Evolutionary conservation across 75 land plant genomes (phyloP), one percentile per base, ranked within the genome.

Genomic region (Ceratopteris richardii): DNA sequence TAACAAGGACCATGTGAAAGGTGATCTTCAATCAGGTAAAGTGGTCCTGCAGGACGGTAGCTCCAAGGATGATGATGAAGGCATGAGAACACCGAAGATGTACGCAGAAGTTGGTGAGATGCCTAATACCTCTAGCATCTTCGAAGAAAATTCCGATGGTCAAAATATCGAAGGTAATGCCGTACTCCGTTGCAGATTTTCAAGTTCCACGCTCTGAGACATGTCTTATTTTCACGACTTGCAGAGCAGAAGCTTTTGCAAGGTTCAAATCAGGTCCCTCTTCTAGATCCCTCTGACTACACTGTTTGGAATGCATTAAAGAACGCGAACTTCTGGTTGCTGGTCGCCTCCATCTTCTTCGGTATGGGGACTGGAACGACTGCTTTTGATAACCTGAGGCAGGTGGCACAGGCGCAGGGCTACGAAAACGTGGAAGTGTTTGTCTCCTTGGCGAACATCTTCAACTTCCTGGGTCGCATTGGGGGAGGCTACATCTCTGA

Each of bases 201-300:
- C 14, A 40, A 40, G 42, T 40, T 9, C 9, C 42, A 40, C 14
- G 12, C 42, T 40, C 14, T 9, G 14, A 9, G 14, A 9, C 9
- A 9, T 40, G n/a, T n/a, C n/a, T n/a, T n/a, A n/a, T n/a, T n/a
- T n/a, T n/a, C 42, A 9, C 42, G 14, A 40, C 14, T 40, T 14
- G 9, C 14, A 9, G 42, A 40, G 14, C 9, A 9, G 42, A 40
- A 40, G 9, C 42, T 9, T 9, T 40, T 40, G 42, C 12, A 9
- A 14, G 42, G 14, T 43, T 37, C 44, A n/a, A 37, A 29, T 28
- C 46, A 37, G 14, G 14, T 40, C 42, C 42, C 9, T 40, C 14
- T 40, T 39, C 68, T 68, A 10, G 69, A 64, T n/a, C n/a, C n/a
- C n/a, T n/a, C n/a, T 30, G 73, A 70, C 47, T 70, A 63, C 74